A percentile compares a stretch with the other conserved stretches of the same genome.
Evolutionary conservation across 768 basidiomycete genomes (phyloP).

Genomic region (Mycena vulgaris): DNA sequence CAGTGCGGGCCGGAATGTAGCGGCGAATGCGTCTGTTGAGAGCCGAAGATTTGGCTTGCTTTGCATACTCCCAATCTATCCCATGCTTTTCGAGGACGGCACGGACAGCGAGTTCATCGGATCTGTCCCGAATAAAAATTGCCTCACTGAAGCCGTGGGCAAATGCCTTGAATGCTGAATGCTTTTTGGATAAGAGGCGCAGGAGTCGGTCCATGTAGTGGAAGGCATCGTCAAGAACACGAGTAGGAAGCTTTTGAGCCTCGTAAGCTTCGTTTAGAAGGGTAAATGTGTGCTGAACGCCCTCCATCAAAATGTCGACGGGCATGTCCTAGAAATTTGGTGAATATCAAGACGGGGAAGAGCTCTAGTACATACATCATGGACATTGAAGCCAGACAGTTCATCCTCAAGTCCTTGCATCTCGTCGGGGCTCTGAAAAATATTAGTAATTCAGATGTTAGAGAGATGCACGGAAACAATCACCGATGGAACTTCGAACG

Average conservation of each 20-base stretch:
- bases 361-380: neutral
- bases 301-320: no score
- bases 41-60: neutral
- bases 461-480: neutral
- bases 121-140: no score
- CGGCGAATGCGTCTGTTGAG: neutral
- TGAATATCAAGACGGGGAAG: neutral
- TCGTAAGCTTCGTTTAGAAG: neutral
- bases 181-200: neutral
- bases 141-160: no score
- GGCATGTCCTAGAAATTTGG: neutral
- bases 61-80: neutral
- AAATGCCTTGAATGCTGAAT: neutral
- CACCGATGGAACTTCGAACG: neutral
- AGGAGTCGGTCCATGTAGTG: neutral
- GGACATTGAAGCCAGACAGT: neutral
- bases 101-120: no score
- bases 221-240: neutral
- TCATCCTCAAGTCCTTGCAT: neutral
- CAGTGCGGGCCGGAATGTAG: neutral
- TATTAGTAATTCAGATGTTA: neutral
- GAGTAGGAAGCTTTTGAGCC: neutral
- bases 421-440: no score
- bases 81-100: neutral
- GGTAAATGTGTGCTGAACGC: neutral